These are phyloP conservation scores for Marasmius tenuissimus DNA, from an alignment of 1,284 basidiomycete species.

Conservation along the genomic window DNA sequence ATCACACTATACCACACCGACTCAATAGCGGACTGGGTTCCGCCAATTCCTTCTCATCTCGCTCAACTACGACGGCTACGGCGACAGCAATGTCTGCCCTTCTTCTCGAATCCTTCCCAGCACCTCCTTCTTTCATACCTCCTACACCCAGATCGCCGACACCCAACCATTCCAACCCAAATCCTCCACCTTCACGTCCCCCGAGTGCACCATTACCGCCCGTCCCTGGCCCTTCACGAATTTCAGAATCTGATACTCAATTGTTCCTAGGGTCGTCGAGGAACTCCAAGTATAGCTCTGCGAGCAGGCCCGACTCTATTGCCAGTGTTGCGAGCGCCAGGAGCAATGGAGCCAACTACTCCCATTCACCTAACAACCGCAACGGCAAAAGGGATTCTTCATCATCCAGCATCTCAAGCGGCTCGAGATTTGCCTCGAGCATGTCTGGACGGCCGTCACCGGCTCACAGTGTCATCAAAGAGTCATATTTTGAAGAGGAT, in stretches of 20 bases:
- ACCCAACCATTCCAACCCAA: neutral
- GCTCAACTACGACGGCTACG: neutral
- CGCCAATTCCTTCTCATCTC: neutral
- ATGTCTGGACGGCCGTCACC: no score
- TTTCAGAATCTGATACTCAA: slow-evolving; percentile 10
- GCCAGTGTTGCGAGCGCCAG: slow-evolving; percentile 3
- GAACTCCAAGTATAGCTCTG: neutral
- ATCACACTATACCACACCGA: no score
- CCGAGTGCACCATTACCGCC: slow-evolving; percentile 18
- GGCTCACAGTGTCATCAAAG: neutral
- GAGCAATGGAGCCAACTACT: neutral
- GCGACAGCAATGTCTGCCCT: neutral
- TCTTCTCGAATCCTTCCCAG: slow-evolving; percentile 1
- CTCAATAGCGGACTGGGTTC: no score
- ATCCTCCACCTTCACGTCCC: slow-evolving; percentile 17
- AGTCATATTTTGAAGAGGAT: neutral
- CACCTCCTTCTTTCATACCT: slow-evolving; percentile 6
- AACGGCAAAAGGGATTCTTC: neutral
- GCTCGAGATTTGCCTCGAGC: neutral
- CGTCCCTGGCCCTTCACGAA: slow-evolving; percentile 17
- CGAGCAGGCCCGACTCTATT: slow-evolving; percentile 4
- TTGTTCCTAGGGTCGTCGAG: slow-evolving; percentile 11
- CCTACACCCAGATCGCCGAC: neutral
- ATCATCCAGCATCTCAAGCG: neutral
- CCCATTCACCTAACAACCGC: slow-evolving; percentile 1